Percentiles rank a stretch among this genome's conserved stretches.
Conservation (phyloP, 768 basidiomycete species). For the Lenzites betulinus region DNA sequence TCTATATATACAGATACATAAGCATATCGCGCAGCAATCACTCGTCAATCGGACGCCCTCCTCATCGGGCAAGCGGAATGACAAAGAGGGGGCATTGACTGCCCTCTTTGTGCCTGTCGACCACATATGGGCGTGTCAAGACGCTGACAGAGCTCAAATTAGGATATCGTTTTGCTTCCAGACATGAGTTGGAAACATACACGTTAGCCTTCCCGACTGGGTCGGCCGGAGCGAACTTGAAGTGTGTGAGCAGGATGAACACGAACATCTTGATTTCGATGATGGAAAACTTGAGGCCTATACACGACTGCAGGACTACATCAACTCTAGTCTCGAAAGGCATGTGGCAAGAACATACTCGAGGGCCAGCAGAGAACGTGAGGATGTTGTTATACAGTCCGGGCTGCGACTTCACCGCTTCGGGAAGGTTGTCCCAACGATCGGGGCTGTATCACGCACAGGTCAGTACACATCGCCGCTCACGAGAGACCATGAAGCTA, state of each 20-base stretch:
- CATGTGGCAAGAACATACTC: conserved; percentile 48
- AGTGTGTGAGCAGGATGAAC: conserved; percentile 68
- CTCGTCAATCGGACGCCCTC: neutral
- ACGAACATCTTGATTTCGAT: conserved; percentile 83
- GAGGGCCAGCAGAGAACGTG: conserved; percentile 80
- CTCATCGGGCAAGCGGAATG: conserved; percentile 21
- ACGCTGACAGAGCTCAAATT: conserved; percentile 9
- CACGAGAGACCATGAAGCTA: neutral
- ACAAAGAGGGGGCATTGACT: conserved; percentile 34
- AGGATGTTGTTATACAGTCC: conserved; percentile 72
- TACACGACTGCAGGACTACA: conserved; percentile 60
- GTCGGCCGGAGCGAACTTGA: conserved; percentile 75
- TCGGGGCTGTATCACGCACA: conserved; percentile 57
- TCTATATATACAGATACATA: neutral
- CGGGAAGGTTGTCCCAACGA: conserved; percentile 77
- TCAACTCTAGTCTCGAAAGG: neutral
- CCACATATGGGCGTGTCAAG: conserved; percentile 32
- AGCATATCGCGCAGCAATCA: neutral
- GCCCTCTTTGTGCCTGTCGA: conserved; percentile 31
- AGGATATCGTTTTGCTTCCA: neutral
- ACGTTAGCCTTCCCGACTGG: conserved; percentile 80
- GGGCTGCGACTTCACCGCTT: conserved; percentile 63
- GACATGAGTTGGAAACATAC: conserved; percentile 28
- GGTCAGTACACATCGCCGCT: neutral
- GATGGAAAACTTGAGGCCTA: conserved; percentile 79